A percentile compares a stretch with the other conserved stretches of the same genome.
Conservation (phyloP, 768 basidiomycete species). For the Clitopilus hobsonii region DNA sequence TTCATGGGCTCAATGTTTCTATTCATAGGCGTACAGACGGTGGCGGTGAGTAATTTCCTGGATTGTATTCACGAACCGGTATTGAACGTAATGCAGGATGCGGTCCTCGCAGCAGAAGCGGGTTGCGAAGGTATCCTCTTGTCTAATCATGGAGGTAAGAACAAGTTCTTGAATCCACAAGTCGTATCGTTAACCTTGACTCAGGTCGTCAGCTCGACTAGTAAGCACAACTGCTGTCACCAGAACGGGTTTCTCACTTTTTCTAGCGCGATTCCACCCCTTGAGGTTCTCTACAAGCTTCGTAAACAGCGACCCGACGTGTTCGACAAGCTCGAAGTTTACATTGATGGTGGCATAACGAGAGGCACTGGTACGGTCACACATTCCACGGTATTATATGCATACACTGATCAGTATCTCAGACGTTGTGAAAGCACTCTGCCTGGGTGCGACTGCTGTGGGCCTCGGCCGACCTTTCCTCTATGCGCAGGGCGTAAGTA, state of each 20-base stretch:
- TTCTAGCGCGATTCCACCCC: conserved; percentile 63
- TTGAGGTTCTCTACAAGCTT: conserved; percentile 75
- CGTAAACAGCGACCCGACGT: conserved; percentile 72
- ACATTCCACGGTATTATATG: too few species aligned
- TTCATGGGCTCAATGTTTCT: neutral
- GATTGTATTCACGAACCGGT: conserved; percentile 3
- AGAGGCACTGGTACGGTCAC: conserved; percentile 83
- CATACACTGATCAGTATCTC: conserved; percentile 1
- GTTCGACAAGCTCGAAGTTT: conserved; percentile 67
- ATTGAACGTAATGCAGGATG: conserved; percentile 52
- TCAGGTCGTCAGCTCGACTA: conserved; percentile 78
- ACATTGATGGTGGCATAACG: conserved; percentile 45
- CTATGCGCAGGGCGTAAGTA: conserved; percentile 74
- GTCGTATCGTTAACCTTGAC: neutral
- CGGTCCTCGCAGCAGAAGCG: conserved; percentile 75
- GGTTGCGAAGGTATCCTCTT: conserved; percentile 87
- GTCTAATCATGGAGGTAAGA: conserved; percentile 85
- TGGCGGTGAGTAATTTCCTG: conserved; percentile 42
- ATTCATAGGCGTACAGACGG: conserved; percentile 62
- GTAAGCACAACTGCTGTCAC: conserved; percentile 33
- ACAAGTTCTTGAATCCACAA: neutral
- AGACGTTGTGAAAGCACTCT: conserved; percentile 88
- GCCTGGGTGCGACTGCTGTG: conserved; percentile 82
- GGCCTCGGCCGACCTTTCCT: conserved; percentile 85
- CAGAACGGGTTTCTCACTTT: neutral